Evolutionary conservation across 2,329 filamentous ascomycete species (phyloP).

Genomic region (Trichoderma atroviride): DNA sequence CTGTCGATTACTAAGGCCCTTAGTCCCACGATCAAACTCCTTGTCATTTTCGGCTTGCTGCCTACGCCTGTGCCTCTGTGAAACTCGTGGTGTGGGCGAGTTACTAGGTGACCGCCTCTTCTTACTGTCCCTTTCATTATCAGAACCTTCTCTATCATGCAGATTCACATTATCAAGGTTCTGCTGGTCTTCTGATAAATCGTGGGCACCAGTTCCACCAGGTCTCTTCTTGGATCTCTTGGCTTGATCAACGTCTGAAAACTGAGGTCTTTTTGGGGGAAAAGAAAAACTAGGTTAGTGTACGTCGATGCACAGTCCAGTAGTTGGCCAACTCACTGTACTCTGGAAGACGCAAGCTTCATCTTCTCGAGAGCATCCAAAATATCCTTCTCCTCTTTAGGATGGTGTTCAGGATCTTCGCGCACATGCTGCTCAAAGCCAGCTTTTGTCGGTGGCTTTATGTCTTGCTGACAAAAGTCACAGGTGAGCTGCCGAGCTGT

Average conservation of each 20-base stretch:
- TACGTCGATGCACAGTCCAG: background rate
- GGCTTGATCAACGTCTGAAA: constrained; percentile 6
- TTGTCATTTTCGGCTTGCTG: constrained; percentile 22
- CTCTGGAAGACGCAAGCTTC: constrained; percentile 1
- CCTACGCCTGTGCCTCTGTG: constrained; percentile 29
- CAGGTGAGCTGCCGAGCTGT: constrained; percentile 34
- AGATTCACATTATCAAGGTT: background rate
- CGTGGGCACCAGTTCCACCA: background rate
- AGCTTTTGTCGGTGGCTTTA: constrained; percentile 32
- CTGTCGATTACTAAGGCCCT: constrained; percentile 32
- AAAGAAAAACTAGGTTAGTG: background rate
- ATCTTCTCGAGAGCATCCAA: constrained; percentile 34
- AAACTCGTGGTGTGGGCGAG: constrained; percentile 29
- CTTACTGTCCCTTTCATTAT: constrained; percentile 31
- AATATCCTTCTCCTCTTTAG: constrained; percentile 33
- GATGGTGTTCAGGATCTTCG: constrained; percentile 29
- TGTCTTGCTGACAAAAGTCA: constrained; percentile 33
- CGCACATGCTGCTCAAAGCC: constrained; percentile 36
- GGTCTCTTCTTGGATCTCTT: background rate
- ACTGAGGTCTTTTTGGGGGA: background rate
- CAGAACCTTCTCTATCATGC: constrained; percentile 22
- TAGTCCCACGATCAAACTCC: constrained; percentile 35
- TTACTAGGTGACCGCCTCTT: constrained; percentile 37
- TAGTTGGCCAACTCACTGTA: constrained; percentile 11
- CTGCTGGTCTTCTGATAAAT: background rate